Evolutionary conservation across 805 yeast species (phyloP).

Genomic region (Wickerhamiella slavikovae): DNA sequence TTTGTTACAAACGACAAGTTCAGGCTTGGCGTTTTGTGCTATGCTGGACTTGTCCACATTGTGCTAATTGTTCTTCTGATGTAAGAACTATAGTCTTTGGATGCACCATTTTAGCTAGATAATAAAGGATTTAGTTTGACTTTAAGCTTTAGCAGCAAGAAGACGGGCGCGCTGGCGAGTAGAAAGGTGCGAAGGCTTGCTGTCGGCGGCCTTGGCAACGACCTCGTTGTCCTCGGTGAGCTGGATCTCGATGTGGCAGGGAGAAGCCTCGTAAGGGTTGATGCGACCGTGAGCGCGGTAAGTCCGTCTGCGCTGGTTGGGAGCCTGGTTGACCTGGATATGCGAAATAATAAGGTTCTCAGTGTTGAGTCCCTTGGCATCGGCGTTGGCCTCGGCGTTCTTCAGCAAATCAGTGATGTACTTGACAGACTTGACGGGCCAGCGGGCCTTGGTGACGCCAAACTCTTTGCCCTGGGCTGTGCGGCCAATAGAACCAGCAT

Average conservation of each 20-base stretch:
- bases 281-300: slow-evolving; percentile 99
- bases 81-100: not conserved
- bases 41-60: slow-evolving; percentile 56
- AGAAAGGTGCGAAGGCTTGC: slow-evolving; percentile 46
- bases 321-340: slow-evolving; percentile 99
- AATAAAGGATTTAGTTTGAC: not conserved
- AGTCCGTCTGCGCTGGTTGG: slow-evolving; percentile 99
- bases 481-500: slow-evolving; percentile 91
- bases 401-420: slow-evolving; percentile 83
- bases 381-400: slow-evolving; percentile 98
- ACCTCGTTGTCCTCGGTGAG: slow-evolving; percentile 88
- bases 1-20: slow-evolving; percentile 54
- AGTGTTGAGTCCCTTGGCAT: slow-evolving; percentile 91
- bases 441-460: slow-evolving; percentile 99
- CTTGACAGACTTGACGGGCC: slow-evolving; percentile 98
- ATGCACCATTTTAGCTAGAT: not conserved
- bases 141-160: slow-evolving; percentile 33
- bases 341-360: slow-evolving; percentile 86
- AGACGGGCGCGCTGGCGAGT: slow-evolving; percentile 86
- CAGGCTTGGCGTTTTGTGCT: slow-evolving; percentile 49
- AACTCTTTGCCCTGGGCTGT: slow-evolving; percentile 99
- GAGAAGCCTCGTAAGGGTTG: slow-evolving; percentile 96
- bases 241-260: slow-evolving; percentile 96
- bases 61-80: slow-evolving; percentile 22
- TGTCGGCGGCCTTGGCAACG: slow-evolving; percentile 78